These are phyloP conservation scores for Candida nemodendra DNA, from an alignment of 805 yeast genomes.

Conservation along the genomic window DNA sequence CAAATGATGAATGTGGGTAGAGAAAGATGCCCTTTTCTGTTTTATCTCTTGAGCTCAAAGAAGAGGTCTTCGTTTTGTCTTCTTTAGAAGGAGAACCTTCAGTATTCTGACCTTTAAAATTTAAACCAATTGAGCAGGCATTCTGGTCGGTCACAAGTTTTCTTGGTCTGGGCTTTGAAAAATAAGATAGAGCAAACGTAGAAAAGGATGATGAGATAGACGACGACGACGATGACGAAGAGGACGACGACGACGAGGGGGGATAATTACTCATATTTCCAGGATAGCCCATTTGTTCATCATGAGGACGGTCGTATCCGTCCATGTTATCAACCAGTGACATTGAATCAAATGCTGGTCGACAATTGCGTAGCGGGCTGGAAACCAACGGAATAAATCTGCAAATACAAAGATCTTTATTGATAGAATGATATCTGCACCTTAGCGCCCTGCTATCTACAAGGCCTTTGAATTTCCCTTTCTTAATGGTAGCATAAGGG, in stretches of 20 bases:
- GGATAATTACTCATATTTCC: neutral
- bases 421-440: conserved; percentile 19
- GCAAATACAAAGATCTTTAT: conserved; percentile 19
- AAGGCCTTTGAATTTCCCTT: conserved; percentile 22
- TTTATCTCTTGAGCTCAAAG: too few species aligned
- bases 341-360: too few species aligned
- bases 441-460: conserved; percentile 20
- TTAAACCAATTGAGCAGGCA: too few species aligned
- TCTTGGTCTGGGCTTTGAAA: conserved; percentile 15
- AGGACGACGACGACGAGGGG: conserved; percentile 10
- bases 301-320: too few species aligned
- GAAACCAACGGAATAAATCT: conserved; percentile 19
- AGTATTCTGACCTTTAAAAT: too few species aligned
- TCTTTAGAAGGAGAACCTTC: too few species aligned
- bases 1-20: too few species aligned
- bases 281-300: too few species aligned
- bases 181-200: conserved; percentile 18
- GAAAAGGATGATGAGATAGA: conserved; percentile 17
- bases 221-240: conserved; percentile 12
- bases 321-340: too few species aligned
- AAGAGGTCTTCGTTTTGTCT: too few species aligned
- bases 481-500: conserved; percentile 13
- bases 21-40: too few species aligned
- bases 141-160: too few species aligned
- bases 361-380: conserved; percentile 19